Evolutionary conservation across 2,329 filamentous ascomycete genomes (phyloP).

Genomic region (Colletotrichum abscissum): DNA sequence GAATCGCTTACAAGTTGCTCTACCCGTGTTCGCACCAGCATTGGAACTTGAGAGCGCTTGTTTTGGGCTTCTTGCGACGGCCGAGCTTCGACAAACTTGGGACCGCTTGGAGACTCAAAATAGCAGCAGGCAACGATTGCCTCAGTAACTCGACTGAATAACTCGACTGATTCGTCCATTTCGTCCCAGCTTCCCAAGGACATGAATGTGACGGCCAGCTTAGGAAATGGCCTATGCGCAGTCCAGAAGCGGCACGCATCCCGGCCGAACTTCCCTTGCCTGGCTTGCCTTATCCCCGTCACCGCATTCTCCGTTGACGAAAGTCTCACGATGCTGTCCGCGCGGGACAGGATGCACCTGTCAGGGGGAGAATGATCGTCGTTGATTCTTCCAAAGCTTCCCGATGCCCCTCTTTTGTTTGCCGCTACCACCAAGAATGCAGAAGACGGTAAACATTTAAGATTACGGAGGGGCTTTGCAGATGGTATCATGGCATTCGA

Average conservation of each 20-base stretch:
- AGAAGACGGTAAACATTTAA: constrained; percentile 36
- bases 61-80: constrained; percentile 20
- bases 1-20: constrained; percentile 1
- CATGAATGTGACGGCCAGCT: constrained; percentile 20
- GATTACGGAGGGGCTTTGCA: constrained; percentile 37
- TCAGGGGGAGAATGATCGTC: constrained; percentile 31
- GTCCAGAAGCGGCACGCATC: constrained; percentile 6
- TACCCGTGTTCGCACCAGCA: background rate
- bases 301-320: constrained; percentile 9
- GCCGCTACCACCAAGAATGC: constrained; percentile 26
- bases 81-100: constrained; percentile 1
- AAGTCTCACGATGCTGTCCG: constrained; percentile 31
- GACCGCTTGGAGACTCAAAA: constrained; percentile 17
- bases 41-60: background rate
- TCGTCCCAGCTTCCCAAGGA: background rate
- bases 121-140: constrained; percentile 26
- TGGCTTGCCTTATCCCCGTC: constrained; percentile 10
- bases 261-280: constrained; percentile 18
- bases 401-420: constrained; percentile 30
- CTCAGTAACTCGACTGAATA: background rate
- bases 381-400: constrained; percentile 28
- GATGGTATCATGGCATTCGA: constrained; percentile 27
- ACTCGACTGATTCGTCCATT: constrained; percentile 21
- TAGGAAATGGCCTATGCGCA: constrained; percentile 20
- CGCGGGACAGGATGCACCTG: constrained; percentile 30